Conservation (phyloP, 148 eudicot genomes). For the Amaranthus palmeri region DNA sequence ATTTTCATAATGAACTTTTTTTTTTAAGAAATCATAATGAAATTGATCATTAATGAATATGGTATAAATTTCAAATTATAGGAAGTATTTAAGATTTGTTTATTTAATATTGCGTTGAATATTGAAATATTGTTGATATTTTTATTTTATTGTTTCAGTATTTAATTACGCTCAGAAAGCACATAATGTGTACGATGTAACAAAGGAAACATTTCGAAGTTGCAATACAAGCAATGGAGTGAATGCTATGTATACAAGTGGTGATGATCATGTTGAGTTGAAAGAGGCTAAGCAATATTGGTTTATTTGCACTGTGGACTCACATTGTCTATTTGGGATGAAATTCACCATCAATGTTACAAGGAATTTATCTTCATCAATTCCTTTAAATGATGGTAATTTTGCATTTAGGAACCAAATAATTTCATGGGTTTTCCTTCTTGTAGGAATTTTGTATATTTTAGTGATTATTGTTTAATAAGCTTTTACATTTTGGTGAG, state of each 20-base stretch:
- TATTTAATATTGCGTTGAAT: no score
- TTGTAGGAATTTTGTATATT: constrained; percentile 16
- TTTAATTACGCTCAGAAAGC: constrained; percentile 28
- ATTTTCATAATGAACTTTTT: no score
- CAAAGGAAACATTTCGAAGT: constrained; percentile 28
- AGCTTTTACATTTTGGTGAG: background rate
- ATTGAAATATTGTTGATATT: background rate
- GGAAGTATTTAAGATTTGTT: no score
- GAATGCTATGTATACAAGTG: constrained; percentile 31
- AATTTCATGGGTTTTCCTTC: constrained; percentile 8
- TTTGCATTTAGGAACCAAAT: background rate
- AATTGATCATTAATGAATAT: no score
- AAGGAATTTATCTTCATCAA: background rate
- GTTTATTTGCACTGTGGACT: constrained; percentile 38
- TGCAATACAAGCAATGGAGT: constrained; percentile 39
- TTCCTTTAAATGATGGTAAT: background rate
- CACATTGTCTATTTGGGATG: constrained; percentile 45
- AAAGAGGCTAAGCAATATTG: constrained; percentile 37
- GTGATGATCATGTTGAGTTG: constrained; percentile 38
- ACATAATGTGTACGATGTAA: constrained; percentile 47
- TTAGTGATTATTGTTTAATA: constrained; percentile 5
- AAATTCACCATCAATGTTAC: constrained; percentile 30
- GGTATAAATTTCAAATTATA: background rate
- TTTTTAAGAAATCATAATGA: no score
- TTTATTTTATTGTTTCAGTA: constrained; percentile 24